Percentiles rank a stretch among this genome's conserved stretches.
Evolutionary conservation across 2,329 filamentous ascomycete species (phyloP).

Genomic region (Curvularia lunata): DNA sequence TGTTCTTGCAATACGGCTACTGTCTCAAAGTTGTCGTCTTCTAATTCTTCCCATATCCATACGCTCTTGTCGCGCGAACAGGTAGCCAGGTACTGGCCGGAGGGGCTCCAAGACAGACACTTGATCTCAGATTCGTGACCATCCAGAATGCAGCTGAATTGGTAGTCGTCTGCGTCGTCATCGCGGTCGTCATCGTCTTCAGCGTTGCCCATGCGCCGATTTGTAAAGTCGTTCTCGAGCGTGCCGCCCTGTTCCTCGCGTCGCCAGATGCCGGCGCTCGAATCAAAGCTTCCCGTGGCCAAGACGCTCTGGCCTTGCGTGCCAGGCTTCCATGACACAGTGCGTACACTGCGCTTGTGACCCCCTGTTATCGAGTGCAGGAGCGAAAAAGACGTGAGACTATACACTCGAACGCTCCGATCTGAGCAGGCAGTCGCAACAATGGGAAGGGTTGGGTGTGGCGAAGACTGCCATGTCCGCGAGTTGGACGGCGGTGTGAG

Average conservation of each 20-base stretch:
- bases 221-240: conserved; percentile 36
- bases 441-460: conserved; percentile 86
- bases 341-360: conserved; percentile 88
- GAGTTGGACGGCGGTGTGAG: conserved; percentile 59
- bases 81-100: conserved; percentile 81
- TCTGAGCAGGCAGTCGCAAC: conserved; percentile 86
- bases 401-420: conserved; percentile 89
- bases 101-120: conserved; percentile 74
- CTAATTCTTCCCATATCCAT: conserved; percentile 98
- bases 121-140: conserved; percentile 96
- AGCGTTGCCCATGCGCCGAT: conserved; percentile 29
- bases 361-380: conserved; percentile 83
- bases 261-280: conserved; percentile 74
- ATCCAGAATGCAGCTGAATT: conserved; percentile 88
- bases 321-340: conserved; percentile 84
- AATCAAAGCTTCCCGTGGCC: conserved; percentile 92
- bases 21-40: conserved; percentile 95
- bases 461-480: conserved; percentile 83
- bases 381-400: conserved; percentile 77
- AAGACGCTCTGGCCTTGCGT: conserved; percentile 69
- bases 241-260: conserved; percentile 72
- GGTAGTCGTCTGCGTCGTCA: conserved; percentile 81
- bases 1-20: conserved; percentile 94
- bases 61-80: conserved; percentile 92
- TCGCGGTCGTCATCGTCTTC: conserved; percentile 55